Evolutionary conservation across 2,329 filamentous ascomycete genomes (phyloP).

Genomic region (Plenodomus tracheiphilus): DNA sequence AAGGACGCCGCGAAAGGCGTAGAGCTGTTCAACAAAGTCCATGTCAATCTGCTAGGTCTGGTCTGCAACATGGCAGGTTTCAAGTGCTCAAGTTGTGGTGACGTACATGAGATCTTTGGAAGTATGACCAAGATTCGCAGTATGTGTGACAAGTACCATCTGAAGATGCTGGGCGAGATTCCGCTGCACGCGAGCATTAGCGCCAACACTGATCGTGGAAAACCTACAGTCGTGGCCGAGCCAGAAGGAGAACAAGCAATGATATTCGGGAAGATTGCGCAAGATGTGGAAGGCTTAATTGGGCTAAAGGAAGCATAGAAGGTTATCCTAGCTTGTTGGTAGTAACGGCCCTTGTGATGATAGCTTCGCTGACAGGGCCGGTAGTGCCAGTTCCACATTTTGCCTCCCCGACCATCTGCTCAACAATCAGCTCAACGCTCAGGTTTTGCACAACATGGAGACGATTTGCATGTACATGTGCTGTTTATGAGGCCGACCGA

Average conservation of each 20-base stretch:
- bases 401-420: too few species aligned
- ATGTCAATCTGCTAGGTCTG: conserved; percentile 78
- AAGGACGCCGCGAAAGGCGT: conserved; percentile 92
- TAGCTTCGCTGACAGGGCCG: too few species aligned
- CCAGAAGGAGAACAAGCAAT: conserved; percentile 72
- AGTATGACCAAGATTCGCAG: conserved; percentile 76
- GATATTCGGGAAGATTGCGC: conserved; percentile 73
- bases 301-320: conserved; percentile 6
- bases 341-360: too few species aligned
- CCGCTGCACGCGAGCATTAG: conserved; percentile 86
- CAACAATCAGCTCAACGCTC: too few species aligned
- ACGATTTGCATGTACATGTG: too few species aligned
- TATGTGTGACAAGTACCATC: conserved; percentile 71
- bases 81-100: conserved; percentile 55
- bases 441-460: too few species aligned
- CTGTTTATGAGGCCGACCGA: too few species aligned
- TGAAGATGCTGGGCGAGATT: conserved; percentile 85
- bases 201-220: conserved; percentile 82
- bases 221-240: conserved; percentile 87
- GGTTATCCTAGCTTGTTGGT: not conserved
- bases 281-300: conserved; percentile 45
- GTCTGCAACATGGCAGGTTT: conserved; percentile 57
- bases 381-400: too few species aligned
- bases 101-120: conserved; percentile 47
- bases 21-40: conserved; percentile 86